Evolutionary conservation across 2,329 filamentous ascomycete species (phyloP), one percentile per base, ranked within the genome.

Genomic region (Fusarium sp.): DNA sequence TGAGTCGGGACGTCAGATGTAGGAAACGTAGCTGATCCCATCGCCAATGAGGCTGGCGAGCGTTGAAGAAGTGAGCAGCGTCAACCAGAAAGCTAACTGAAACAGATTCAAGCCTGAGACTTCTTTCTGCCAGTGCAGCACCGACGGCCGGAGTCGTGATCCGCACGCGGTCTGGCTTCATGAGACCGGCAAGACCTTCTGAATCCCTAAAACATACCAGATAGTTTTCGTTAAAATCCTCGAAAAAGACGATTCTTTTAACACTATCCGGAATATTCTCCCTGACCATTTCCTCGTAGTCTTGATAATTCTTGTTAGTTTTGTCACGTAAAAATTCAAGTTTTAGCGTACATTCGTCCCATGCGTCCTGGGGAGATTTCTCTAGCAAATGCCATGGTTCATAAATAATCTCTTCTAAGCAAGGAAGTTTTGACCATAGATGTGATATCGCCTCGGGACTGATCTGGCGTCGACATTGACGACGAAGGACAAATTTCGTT

Each of bases 191-290:
- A n/a, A n/a, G n/a, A n/a, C n/a, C n/a, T n/a, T n/a, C n/a, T n/a
- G n/a, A n/a, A n/a, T n/a, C n/a, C n/a, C n/a, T 43, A 21, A 21
- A 51, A 49, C 6, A 67, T 0, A 5, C 49, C 53, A 9, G 47
- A 6, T 59, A 50, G 2, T 29, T 51, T 33, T 65, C 49, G 4
- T 65, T 67, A 0, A 65, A 67, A 25, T 67, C 64, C 9, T 67
- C 57, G 4, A 63, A 67, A 10, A 62, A 36, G 0, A 9, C 42
- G 1, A 67, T 2, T 3, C 0, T 60, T 14, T 71, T 61, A 27
- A 81, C 71, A 11, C 5, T 23, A 29, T 2, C 25, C 1, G 51
- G 19, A 13, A 67, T 29, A 15, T 13, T n/a, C 19, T 23, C 3
- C 13, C 15, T 36, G 0, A 53, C 43, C 10, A 43, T 46, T 14